These are phyloP conservation scores for Termitomyces sp. DNA, from an alignment of 768 basidiomycete genomes.

Conservation along the genomic window DNA sequence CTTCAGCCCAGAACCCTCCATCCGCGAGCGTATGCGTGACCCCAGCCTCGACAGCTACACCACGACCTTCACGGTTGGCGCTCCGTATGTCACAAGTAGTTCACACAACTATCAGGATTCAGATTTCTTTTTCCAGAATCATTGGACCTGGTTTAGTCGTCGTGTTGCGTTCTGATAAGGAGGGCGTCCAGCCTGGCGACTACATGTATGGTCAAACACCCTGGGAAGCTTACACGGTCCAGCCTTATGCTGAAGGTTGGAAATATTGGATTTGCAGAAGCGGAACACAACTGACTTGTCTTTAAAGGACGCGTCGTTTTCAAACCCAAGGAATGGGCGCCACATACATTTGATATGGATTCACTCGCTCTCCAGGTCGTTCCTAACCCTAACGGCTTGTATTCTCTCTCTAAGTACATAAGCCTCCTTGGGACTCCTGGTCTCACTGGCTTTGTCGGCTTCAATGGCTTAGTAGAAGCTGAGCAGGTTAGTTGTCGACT, in stretches of 20 bases:
- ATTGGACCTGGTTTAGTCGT: slow-evolving; percentile 28
- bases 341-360: slow-evolving; percentile 13
- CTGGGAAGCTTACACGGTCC: slow-evolving; percentile 15
- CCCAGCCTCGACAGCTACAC: slow-evolving; percentile 5
- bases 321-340: slow-evolving; percentile 9
- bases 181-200: slow-evolving; percentile 20
- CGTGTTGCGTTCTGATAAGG: slow-evolving; percentile 28
- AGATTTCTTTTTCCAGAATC: slow-evolving; percentile 13
- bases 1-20: slow-evolving; percentile 5
- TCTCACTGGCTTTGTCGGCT: slow-evolving; percentile 26
- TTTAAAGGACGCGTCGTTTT: slow-evolving; percentile 12
- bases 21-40: slow-evolving; percentile 10
- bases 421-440: slow-evolving; percentile 16
- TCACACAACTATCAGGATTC: not conserved
- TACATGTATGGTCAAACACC: slow-evolving; percentile 25
- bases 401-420: not conserved
- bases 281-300: not conserved
- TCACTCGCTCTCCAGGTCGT: slow-evolving; percentile 13
- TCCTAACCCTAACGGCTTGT: slow-evolving; percentile 1
- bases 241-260: slow-evolving; percentile 9
- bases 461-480: slow-evolving; percentile 22
- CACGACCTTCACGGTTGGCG: slow-evolving; percentile 5
- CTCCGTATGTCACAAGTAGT: slow-evolving; percentile 2
- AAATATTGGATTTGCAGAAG: not conserved
- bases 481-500: slow-evolving; percentile 23